Percentiles rank a stretch among this genome's conserved stretches.
Conservation (phyloP, 257 asterid genomes). For the Cynanchum wilfordii region DNA sequence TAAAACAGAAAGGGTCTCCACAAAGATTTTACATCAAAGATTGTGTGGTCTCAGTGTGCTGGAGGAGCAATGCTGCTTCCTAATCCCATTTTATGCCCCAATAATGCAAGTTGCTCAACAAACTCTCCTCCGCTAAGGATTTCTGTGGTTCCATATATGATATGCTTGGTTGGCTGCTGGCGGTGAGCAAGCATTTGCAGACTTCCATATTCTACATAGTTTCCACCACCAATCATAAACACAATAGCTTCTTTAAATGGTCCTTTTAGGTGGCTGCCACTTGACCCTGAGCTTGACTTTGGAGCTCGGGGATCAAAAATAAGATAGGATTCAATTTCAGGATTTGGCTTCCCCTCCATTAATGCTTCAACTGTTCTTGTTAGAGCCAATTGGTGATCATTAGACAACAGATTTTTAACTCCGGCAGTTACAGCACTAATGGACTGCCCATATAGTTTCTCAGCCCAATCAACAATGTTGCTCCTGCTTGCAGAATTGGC, state of each 20-base stretch:
- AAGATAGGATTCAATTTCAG: conserved; percentile 77
- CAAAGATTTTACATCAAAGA: not conserved
- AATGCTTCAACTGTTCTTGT: conserved; percentile 86
- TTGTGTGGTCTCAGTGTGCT: conserved; percentile 19
- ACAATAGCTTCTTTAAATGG: conserved; percentile 95
- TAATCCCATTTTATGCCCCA: conserved; percentile 84
- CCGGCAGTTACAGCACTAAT: conserved; percentile 97
- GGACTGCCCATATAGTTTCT: conserved; percentile 85
- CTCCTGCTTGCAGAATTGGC: conserved; percentile 87
- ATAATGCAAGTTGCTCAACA: conserved; percentile 74
- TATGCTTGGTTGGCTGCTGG: conserved; percentile 73
- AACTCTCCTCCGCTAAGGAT: conserved; percentile 87
- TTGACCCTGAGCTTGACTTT: conserved; percentile 55
- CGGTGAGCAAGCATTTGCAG: conserved; percentile 62
- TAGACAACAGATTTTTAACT: conserved; percentile 74
- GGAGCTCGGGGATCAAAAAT: conserved; percentile 89
- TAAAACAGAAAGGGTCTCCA: conserved; percentile 6
- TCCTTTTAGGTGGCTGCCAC: conserved; percentile 73
- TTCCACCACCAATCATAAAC: conserved; percentile 98
- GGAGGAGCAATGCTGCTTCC: conserved; percentile 39
- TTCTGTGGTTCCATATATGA: conserved; percentile 89
- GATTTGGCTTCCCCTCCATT: conserved; percentile 95
- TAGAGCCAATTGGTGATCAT: conserved; percentile 83
- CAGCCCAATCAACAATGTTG: conserved; percentile 96
- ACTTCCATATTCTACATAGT: conserved; percentile 89